phyloP scores from a whole-genome alignment of 1,284 basidiomycete genomes.

The Ustilago loliicola region DNA sequence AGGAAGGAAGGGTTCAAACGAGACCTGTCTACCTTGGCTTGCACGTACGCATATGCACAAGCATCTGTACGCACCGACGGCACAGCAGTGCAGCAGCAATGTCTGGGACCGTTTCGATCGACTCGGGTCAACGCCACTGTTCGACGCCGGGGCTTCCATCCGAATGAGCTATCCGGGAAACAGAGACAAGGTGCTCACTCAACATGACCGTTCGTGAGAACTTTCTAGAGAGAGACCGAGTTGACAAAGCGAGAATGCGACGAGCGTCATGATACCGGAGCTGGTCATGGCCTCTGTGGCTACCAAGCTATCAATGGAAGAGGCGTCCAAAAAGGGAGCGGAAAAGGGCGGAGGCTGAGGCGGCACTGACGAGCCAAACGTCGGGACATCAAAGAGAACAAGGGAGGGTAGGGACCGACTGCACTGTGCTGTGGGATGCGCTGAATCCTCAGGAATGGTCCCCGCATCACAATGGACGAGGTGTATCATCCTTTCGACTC shows the following conservation, averaged over 20 bases:
- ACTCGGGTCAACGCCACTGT: not conserved
- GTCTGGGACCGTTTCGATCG: not conserved
- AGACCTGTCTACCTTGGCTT: not conserved
- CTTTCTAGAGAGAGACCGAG: slow-evolving; percentile 13
- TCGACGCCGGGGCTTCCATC: not conserved
- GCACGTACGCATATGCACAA: slow-evolving; percentile 12
- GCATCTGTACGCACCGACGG: slow-evolving; percentile 14
- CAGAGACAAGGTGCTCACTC: not conserved
- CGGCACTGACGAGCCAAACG: not conserved
- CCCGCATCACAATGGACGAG: slow-evolving; percentile 35
- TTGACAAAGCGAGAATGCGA: slow-evolving; percentile 18
- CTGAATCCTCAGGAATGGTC: slow-evolving; percentile 26
- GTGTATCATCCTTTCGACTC: slow-evolving; percentile 12
- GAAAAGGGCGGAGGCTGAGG: not conserved
- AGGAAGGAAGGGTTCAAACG: not conserved
- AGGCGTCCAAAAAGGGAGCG: not conserved
- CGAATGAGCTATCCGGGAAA: too few species aligned
- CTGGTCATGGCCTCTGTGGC: not conserved
- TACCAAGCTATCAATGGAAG: not conserved
- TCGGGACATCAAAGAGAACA: not conserved
- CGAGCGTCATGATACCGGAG: not conserved
- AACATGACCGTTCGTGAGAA: slow-evolving; percentile 1
- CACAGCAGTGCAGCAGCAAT: slow-evolving; percentile 11
- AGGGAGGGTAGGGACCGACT: slow-evolving; percentile 2
- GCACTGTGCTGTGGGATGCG: not conserved